Evolutionary conservation across 1,284 basidiomycete species (phyloP), one percentile per base, ranked within the genome.

Genomic region (Xerocomus nothofagi): DNA sequence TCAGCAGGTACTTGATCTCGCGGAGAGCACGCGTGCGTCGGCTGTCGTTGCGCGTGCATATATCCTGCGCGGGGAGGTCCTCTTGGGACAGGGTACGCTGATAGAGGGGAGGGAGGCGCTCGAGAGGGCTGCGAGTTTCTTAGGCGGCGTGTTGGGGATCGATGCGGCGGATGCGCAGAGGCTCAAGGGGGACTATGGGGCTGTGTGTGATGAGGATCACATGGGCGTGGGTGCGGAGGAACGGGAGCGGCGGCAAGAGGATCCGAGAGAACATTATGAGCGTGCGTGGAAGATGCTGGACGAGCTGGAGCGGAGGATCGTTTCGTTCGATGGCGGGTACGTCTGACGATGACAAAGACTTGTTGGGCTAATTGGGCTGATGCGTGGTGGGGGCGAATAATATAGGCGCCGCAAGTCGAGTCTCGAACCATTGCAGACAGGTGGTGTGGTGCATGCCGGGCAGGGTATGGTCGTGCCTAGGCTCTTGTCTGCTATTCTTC

Each of bases 1-100:
- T 1, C 75, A 82, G 33, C 86, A 92, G 60, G 88, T 86, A 0
- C 72, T 78, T 11, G 79, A 84, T 18, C 72, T 95, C 4, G 86
- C 90, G 0, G 73, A 77, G 34, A 74, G 83, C 3, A 64, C 92
- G 12, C 83, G 82, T 47, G 80, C 86, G 0, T 80, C 84, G 3
- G 77, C 81, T 0, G 73, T 89, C 59, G 66, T 79, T 2, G 80
- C 83, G 18, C 79, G 86, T 7, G 86, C 88, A 0, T 67, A 86
- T 15, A 75, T 84, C 0, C 74, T 79, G 49, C 78, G 80, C 41
- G 86, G 81, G 3, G 88, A 93, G 57, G 69, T 93, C 2, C 76
- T 86, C 43, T 67, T 90, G 10, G 75, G 82, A 32, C 75, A 86
- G 59, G 79, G 82, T 2, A 69, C 76, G 30, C 66, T 84, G 18